Evolutionary conservation across 306 rosid genomes (phyloP).

Genomic region (Trifolium fragiferum): DNA sequence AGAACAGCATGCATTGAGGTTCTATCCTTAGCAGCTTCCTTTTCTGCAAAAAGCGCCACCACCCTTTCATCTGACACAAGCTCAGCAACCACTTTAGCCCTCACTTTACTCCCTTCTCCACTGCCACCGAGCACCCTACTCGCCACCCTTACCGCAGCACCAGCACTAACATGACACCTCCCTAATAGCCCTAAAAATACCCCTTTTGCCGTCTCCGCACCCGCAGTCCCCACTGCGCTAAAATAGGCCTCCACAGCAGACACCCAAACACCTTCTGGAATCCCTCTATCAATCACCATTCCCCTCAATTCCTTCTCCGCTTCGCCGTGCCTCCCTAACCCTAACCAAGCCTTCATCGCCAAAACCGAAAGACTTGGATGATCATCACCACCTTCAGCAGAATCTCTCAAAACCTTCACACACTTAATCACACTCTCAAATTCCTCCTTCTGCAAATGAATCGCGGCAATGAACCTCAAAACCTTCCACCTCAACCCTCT

Average conservation of each 20-base stretch:
- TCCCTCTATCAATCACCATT: constrained; percentile 73
- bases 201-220: constrained; percentile 90
- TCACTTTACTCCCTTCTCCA: constrained; percentile 62
- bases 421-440: constrained; percentile 86
- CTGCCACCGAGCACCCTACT: constrained; percentile 66
- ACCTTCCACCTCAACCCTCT: constrained; percentile 67
- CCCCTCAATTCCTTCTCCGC: constrained; percentile 94
- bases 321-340: constrained; percentile 69
- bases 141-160: constrained; percentile 83
- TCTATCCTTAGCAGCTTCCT: constrained; percentile 66
- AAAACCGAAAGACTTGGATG: constrained; percentile 91
- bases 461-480: constrained; percentile 80
- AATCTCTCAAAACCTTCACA: constrained; percentile 82
- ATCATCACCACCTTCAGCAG: constrained; percentile 63
- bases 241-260: constrained; percentile 88
- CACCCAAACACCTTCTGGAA: constrained; percentile 89
- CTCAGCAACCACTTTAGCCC: constrained; percentile 88
- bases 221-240: constrained; percentile 75
- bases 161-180: constrained; percentile 83
- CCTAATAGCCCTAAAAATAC: constrained; percentile 87
- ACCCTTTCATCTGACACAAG: constrained; percentile 90
- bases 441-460: constrained; percentile 83
- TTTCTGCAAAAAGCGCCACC: constrained; percentile 69
- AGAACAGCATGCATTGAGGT: constrained; percentile 82
- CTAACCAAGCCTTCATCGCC: constrained; percentile 95